Conservation (phyloP, 2,329 filamentous ascomycete genomes). For the Tolypocladium paradoxum region DNA sequence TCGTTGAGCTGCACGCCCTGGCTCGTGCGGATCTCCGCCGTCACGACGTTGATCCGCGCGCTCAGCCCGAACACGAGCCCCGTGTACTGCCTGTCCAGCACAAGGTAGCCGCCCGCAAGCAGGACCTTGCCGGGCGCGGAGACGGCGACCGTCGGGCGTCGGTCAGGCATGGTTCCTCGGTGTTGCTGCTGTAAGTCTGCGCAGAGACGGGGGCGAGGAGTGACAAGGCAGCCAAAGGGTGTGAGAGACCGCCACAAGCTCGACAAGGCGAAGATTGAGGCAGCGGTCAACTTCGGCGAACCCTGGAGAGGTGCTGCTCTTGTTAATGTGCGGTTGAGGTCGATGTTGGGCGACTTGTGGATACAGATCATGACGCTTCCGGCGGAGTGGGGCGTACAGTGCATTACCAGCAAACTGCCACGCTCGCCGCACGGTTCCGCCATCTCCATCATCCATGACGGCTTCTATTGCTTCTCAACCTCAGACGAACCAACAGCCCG, state of each 20-base stretch:
- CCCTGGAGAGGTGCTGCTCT: too few relatives aligned
- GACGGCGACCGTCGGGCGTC: constrained; percentile 43
- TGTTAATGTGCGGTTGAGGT: neutral
- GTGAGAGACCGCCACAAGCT: neutral
- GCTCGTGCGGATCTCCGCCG: constrained; percentile 44
- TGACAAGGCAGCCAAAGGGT: neutral
- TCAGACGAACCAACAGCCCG: neutral
- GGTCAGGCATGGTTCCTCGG: neutral
- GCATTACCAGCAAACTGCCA: neutral
- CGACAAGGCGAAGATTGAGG: neutral
- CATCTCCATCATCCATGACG: neutral
- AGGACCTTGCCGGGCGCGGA: constrained; percentile 96
- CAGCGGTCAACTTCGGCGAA: too few relatives aligned
- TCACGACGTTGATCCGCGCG: constrained; percentile 56
- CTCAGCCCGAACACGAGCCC: constrained; percentile 60
- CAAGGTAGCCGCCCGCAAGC: constrained; percentile 87
- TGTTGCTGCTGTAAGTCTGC: neutral
- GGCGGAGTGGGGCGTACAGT: neutral
- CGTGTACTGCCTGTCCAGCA: constrained; percentile 78
- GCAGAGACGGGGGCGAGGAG: neutral
- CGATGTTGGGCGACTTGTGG: neutral
- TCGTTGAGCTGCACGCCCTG: constrained; percentile 55
- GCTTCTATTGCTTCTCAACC: neutral
- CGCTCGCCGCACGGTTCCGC: neutral
- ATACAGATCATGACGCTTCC: neutral